These are phyloP conservation scores for Salix arbutifolia DNA, from an alignment of 345 rosid genomes.

Conservation along the genomic window DNA sequence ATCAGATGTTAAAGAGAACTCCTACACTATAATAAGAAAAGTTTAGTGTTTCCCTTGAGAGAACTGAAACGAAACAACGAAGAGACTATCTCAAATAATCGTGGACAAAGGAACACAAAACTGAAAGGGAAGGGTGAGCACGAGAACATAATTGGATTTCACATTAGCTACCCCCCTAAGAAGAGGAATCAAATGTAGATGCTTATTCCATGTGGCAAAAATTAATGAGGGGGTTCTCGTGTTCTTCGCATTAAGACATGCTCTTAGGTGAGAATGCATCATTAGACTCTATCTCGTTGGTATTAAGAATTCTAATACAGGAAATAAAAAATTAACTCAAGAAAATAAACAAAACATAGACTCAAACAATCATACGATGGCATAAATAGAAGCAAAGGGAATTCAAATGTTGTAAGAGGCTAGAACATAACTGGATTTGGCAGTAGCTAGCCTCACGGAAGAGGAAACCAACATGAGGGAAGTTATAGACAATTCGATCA, in stretches of 20 bases:
- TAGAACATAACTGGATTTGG: conserved; percentile 29
- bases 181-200: not conserved
- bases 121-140: not conserved
- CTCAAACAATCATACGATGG: not conserved
- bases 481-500: conserved; percentile 38
- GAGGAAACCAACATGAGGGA: conserved; percentile 40
- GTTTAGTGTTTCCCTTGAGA: not conserved
- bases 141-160: not conserved
- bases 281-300: not conserved
- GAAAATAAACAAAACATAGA: not conserved
- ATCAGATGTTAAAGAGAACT: not conserved
- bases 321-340: not conserved
- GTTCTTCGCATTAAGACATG: not conserved
- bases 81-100: not conserved
- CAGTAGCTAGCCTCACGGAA: conserved; percentile 28
- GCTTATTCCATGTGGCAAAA: not conserved
- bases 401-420: not conserved
- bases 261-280: not conserved
- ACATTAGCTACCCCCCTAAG: not conserved
- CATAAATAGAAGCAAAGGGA: not conserved
- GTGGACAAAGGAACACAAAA: not conserved
- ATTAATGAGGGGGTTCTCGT: not conserved
- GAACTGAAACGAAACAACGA: not conserved
- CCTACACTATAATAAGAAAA: not conserved
- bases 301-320: not conserved